Base-by-base conservation (phyloP, 176 grass and related monocot genomes). In the Phyllostachys edulis region DNA sequence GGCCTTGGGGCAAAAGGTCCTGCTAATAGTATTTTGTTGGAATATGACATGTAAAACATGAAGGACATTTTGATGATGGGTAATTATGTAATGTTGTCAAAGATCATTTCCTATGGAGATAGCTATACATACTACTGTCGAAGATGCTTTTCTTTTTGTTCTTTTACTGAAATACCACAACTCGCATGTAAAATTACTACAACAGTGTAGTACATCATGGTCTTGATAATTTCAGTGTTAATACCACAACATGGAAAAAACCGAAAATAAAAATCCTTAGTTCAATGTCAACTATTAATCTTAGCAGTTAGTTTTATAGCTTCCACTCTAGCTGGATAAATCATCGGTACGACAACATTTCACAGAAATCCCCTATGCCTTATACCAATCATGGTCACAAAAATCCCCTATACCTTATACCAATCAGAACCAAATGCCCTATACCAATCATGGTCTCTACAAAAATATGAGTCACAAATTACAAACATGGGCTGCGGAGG, bases 21-120 rank as follows among this genome's bases (percentile, higher is more conserved):
- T 46, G 59, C 21, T 79, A 73, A 79, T 29, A 52, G 34, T 67
- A n/a, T 55, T 71, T 80, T 52, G 16, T 80, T 56, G 34, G 60
- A 18, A 81, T 67, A 69, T 56, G 29, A 9, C 47, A 75, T 56
- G 7, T 11, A 45, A 55, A 87, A 65, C 59, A 16, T 67, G 49
- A 56, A 20, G 21, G 17, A n/a, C 23, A 55, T 67, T 66, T 66
- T 18, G 59, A 36, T 74, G 9, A 1, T 46, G 9, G 14, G 36
- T 63, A 54, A 9, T 44, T 55, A 9, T 63, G 5, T 76, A 32
- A 47, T 41, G 54, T 13, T 36, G 2, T 49, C 44, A 38, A 20
- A 21, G 27, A 51, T 67, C 61, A 66, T 64, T 50, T 69, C 29
- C 15, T 76, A 37, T 36, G 38, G 52, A 69, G 38, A 77, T 12